Evolutionary conservation across 2,329 filamentous ascomycete genomes (phyloP).

Genomic region (Thelonectria rubi): DNA sequence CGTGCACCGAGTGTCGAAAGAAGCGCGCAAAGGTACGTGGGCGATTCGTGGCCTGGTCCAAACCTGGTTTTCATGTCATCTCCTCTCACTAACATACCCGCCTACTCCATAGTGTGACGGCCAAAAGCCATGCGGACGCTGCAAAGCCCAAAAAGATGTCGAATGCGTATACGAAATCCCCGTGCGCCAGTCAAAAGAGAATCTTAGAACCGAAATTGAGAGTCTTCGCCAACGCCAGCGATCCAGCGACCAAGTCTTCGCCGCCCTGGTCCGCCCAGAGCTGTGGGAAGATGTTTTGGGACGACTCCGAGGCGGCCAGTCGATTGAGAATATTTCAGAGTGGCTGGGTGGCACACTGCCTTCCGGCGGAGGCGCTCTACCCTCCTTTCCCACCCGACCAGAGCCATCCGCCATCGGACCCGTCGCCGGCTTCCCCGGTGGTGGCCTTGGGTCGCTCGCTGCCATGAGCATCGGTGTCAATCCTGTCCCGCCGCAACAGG

Average conservation of each 20-base stretch:
- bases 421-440: constrained; percentile 43
- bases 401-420: constrained; percentile 34
- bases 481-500: constrained; percentile 45
- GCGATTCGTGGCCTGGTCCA: not conserved
- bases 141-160: constrained; percentile 61
- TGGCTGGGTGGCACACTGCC: constrained; percentile 55
- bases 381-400: constrained; percentile 38
- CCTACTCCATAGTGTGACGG: constrained; percentile 63
- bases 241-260: constrained; percentile 64
- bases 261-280: constrained; percentile 61
- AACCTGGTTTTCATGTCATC: constrained; percentile 9
- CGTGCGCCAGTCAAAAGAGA: constrained; percentile 71
- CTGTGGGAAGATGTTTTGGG: constrained; percentile 64
- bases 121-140: constrained; percentile 63
- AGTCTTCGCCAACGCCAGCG: constrained; percentile 62
- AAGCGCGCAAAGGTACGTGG: constrained; percentile 66
- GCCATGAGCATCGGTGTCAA: constrained; percentile 45
- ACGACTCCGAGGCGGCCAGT: constrained; percentile 62
- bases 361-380: constrained; percentile 43
- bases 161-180: constrained; percentile 70
- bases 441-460: constrained; percentile 41
- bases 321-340: constrained; percentile 64
- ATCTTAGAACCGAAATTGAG: constrained; percentile 68
- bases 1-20: constrained; percentile 69
- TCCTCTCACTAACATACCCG: constrained; percentile 26